A percentile compares a stretch with the other conserved stretches of the same genome.
These are phyloP conservation scores for Glonium stellatum DNA, from an alignment of 495 filamentous ascomycete species.

Conservation along the genomic window DNA sequence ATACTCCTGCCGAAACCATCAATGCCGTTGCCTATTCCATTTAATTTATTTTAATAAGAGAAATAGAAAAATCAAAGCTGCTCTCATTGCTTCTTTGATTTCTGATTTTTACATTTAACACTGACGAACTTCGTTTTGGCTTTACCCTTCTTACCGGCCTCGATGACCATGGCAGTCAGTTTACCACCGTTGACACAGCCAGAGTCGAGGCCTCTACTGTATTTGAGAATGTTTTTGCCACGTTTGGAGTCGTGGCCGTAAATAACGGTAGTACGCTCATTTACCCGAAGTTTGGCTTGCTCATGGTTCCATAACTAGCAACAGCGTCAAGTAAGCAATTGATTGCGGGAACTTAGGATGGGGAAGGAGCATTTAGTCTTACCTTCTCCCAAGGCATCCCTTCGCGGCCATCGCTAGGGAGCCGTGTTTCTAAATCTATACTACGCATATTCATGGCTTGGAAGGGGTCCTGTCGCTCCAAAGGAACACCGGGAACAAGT, in stretches of 20 bases:
- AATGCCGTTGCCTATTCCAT: too few species aligned
- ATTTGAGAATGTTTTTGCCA: constrained; percentile 59
- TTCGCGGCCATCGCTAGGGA: constrained; percentile 51
- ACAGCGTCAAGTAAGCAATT: background rate
- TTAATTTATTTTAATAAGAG: background rate
- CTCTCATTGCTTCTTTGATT: constrained; percentile 2
- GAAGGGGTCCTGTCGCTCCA: constrained; percentile 70
- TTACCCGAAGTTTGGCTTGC: constrained; percentile 37
- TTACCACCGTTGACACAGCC: constrained; percentile 68
- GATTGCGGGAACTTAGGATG: background rate
- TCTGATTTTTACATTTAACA: constrained; percentile 25
- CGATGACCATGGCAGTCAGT: constrained; percentile 71
- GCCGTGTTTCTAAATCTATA: constrained; percentile 55
- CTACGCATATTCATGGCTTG: constrained; percentile 89
- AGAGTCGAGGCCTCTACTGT: constrained; percentile 78
- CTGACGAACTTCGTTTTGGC: constrained; percentile 13
- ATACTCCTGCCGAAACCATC: too few species aligned
- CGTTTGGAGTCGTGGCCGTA: constrained; percentile 81
- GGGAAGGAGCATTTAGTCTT: constrained; percentile 25
- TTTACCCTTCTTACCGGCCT: constrained; percentile 31
- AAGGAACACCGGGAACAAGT: constrained; percentile 61
- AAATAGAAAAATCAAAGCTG: background rate
- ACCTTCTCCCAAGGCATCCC: constrained; percentile 65
- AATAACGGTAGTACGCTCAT: constrained; percentile 49
- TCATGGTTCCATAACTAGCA: constrained; percentile 52